Evolutionary conservation across 805 yeast genomes (phyloP).

Genomic region (Metschnikowia koreensis): DNA sequence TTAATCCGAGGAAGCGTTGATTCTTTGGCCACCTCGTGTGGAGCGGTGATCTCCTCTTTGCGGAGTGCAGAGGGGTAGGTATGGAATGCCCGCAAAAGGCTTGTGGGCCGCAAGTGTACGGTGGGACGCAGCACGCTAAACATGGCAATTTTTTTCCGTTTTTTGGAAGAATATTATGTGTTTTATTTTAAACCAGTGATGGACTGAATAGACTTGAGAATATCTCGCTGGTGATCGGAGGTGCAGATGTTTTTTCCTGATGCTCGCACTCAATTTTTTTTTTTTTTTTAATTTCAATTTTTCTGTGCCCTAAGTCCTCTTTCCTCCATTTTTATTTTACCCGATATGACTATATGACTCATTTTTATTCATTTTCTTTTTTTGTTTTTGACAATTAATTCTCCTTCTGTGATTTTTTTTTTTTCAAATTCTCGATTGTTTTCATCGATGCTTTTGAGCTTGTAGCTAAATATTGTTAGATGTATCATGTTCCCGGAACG

Average conservation of each 20-base stretch:
- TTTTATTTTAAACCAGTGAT: not conserved
- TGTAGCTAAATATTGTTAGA: too few relatives aligned
- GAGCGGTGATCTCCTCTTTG: conserved; percentile 29
- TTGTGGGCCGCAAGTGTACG: not conserved
- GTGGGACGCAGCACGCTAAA: conserved; percentile 2
- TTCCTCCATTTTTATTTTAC: too few relatives aligned
- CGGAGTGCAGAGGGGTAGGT: conserved; percentile 17
- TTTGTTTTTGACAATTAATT: too few relatives aligned
- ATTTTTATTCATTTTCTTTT: too few relatives aligned
- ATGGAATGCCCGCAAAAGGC: conserved; percentile 9
- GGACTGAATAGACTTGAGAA: not conserved
- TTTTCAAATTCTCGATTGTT: too few relatives aligned
- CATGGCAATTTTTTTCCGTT: not conserved
- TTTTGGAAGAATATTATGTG: not conserved
- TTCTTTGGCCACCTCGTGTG: conserved; percentile 37
- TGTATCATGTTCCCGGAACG: too few relatives aligned
- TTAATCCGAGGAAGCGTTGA: conserved; percentile 39
- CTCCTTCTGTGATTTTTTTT: too few relatives aligned
- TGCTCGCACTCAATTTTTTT: not conserved
- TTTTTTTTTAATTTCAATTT: not conserved
- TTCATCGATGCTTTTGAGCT: too few relatives aligned
- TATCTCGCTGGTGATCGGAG: not conserved
- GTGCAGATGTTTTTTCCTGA: not conserved
- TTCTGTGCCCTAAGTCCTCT: not conserved
- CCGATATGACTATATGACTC: too few relatives aligned